A percentile compares a stretch with the other conserved stretches of the same genome.
phyloP scores from a whole-genome alignment of 2,329 filamentous ascomycete species.

The Paecilomyces formosus region DNA sequence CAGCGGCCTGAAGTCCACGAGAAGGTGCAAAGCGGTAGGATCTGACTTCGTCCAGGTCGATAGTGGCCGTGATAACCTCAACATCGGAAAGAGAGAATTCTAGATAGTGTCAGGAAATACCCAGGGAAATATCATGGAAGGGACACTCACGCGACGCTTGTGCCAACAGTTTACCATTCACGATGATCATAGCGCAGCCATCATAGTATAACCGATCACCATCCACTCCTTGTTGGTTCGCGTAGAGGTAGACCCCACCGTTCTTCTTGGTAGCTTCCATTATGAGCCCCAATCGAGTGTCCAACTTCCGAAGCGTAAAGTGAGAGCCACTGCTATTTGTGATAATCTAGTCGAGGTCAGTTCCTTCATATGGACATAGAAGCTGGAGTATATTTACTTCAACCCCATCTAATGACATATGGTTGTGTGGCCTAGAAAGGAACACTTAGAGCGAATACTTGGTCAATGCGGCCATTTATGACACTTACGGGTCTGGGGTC shows the following conservation, averaged over 20 bases:
- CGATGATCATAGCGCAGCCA: slow-evolving; percentile 54
- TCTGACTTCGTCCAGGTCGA: slow-evolving; percentile 64
- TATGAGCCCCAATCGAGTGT: slow-evolving; percentile 56
- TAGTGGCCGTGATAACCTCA: slow-evolving; percentile 55
- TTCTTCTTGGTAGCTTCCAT: slow-evolving; percentile 48
- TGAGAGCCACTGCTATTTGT: slow-evolving; percentile 45
- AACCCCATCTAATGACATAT: slow-evolving; percentile 58
- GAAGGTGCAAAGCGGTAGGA: slow-evolving; percentile 15
- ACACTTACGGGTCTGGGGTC: slow-evolving; percentile 33
- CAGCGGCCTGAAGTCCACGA: slow-evolving; percentile 20
- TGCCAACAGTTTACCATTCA: slow-evolving; percentile 41
- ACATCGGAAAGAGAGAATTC: slow-evolving; percentile 41
- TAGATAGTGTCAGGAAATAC: not conserved
- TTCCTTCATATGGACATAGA: not conserved
- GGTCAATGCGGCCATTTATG: not conserved
- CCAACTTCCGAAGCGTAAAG: slow-evolving; percentile 59
- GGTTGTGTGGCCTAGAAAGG: slow-evolving; percentile 38
- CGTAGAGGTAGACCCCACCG: slow-evolving; percentile 36
- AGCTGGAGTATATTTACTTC: slow-evolving; percentile 59
- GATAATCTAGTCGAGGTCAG: not conserved
- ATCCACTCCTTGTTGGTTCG: slow-evolving; percentile 51
- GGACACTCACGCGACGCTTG: not conserved
- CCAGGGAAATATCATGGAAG: not conserved
- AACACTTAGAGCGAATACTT: slow-evolving; percentile 8
- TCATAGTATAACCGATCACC: slow-evolving; percentile 54